A percentile compares a stretch with the other conserved stretches of the same genome.
Conservation (phyloP, 768 basidiomycete genomes). For the Suillus plorans region DNA sequence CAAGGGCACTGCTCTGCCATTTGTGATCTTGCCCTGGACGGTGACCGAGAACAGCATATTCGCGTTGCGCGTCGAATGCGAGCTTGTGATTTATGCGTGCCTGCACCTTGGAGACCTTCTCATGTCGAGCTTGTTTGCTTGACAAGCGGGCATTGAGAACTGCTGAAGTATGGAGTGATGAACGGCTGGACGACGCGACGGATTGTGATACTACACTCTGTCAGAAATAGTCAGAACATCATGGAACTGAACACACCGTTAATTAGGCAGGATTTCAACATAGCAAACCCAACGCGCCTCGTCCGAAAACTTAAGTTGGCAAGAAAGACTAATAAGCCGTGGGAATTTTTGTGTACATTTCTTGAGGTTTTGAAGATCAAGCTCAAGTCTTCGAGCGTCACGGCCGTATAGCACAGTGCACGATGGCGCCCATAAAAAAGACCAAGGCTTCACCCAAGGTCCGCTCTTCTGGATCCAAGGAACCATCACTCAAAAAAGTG, state of each 20-base stretch:
- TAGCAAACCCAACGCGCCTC: conserved; percentile 11
- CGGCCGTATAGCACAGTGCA: neutral
- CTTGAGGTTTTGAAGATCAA: conserved; percentile 17
- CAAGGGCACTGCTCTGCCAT: conserved; percentile 70
- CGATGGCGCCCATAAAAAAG: conserved; percentile 33
- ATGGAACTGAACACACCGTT: conserved; percentile 18
- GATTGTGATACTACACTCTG: conserved; percentile 33
- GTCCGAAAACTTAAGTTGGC: conserved; percentile 3
- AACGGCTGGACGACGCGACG: conserved; percentile 41
- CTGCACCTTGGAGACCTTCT: conserved; percentile 46
- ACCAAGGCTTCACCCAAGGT: conserved; percentile 31
- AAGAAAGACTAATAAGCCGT: conserved; percentile 28
- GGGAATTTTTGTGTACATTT: conserved; percentile 30
- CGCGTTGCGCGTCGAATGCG: conserved; percentile 43
- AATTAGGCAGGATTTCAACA: conserved; percentile 27
- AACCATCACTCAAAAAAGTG: conserved; percentile 60
- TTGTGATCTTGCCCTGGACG: conserved; percentile 60
- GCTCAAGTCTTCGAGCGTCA: conserved; percentile 5
- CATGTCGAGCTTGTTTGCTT: conserved; percentile 36
- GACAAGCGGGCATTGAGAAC: conserved; percentile 35
- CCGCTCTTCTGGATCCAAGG: conserved; percentile 47
- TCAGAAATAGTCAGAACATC: neutral
- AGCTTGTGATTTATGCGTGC: conserved; percentile 41
- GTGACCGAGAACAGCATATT: conserved; percentile 74
- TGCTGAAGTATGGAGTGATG: conserved; percentile 50